Evolutionary conservation across 2,329 filamentous ascomycete species (phyloP).

Genomic region (Xylaria sp.): DNA sequence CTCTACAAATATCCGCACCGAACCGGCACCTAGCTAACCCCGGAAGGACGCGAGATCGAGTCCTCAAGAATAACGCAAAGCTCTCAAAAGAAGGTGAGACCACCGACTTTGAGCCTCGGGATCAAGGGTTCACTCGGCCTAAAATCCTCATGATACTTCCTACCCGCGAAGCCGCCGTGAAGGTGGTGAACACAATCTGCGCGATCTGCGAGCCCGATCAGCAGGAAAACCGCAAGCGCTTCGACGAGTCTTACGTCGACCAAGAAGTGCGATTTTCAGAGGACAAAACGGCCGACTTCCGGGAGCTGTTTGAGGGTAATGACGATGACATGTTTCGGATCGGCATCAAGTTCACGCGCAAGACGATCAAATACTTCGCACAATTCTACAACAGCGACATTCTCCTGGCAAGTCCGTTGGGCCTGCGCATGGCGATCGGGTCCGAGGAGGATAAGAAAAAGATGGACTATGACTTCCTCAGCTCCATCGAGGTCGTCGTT

Average conservation of each 20-base stretch:
- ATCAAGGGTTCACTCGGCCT: slow-evolving; percentile 94
- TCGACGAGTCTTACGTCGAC: slow-evolving; percentile 82
- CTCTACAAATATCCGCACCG: background rate
- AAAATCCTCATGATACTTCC: slow-evolving; percentile 92
- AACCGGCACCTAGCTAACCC: slow-evolving; percentile 4
- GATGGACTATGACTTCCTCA: slow-evolving; percentile 87
- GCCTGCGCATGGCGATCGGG: slow-evolving; percentile 89
- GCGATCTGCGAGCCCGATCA: slow-evolving; percentile 83
- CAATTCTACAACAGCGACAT: slow-evolving; percentile 98
- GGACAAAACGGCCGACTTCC: slow-evolving; percentile 86
- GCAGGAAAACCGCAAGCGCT: slow-evolving; percentile 93
- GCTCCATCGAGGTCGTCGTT: slow-evolving; percentile 89
- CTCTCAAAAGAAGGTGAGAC: slow-evolving; percentile 73
- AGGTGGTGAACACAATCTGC: slow-evolving; percentile 80
- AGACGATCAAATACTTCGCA: slow-evolving; percentile 93
- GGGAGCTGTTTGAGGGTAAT: slow-evolving; percentile 90
- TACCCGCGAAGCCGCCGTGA: slow-evolving; percentile 85
- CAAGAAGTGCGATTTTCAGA: slow-evolving; percentile 74
- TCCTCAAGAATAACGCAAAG: slow-evolving; percentile 91
- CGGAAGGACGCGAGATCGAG: slow-evolving; percentile 79
- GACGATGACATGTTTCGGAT: slow-evolving; percentile 97
- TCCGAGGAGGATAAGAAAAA: slow-evolving; percentile 74
- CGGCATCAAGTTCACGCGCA: slow-evolving; percentile 96
- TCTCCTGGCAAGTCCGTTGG: slow-evolving; percentile 88
- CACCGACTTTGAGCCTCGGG: slow-evolving; percentile 78